phyloP scores from a whole-genome alignment of 148 eudicot genomes.

The Fagopyrum tataricum region DNA sequence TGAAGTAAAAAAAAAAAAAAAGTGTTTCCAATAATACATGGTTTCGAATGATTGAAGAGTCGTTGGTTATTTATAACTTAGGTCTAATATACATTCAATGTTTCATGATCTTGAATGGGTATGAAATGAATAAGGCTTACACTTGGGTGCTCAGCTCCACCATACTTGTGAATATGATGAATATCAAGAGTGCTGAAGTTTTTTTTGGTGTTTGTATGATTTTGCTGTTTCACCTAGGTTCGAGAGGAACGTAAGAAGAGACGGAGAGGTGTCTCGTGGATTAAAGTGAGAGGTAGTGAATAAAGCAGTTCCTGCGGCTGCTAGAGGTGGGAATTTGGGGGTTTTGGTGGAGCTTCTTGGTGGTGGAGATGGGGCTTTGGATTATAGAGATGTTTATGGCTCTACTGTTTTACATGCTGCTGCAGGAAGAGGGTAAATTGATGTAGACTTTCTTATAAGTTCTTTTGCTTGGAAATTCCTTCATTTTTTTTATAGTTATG shows the following conservation, averaged over 20 bases:
- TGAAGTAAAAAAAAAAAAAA: no score
- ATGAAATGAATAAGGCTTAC: no score
- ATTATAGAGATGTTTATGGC: conserved; percentile 58
- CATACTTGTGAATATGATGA: no score
- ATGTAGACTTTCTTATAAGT: conserved; percentile 31
- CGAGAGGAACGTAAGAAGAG: conserved; percentile 19
- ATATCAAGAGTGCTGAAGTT: conserved; percentile 54
- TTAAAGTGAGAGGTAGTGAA: conserved; percentile 76
- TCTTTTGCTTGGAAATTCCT: not conserved
- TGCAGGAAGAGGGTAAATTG: conserved; percentile 79
- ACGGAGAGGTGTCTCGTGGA: conserved; percentile 38
- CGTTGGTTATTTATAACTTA: no score
- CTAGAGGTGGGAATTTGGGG: conserved; percentile 88
- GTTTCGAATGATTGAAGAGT: no score
- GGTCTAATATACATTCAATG: no score
- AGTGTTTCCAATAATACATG: no score
- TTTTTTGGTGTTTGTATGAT: conserved; percentile 56
- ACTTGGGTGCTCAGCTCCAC: no score
- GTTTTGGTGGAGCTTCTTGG: conserved; percentile 55
- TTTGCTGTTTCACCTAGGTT: conserved; percentile 70
- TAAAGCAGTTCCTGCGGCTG: conserved; percentile 82
- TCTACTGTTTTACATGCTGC: conserved; percentile 77
- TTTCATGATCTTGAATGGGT: no score
- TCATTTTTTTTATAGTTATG: no score
- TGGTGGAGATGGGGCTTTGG: conserved; percentile 43